phyloP scores from a whole-genome alignment of 1,284 basidiomycete genomes.

The Porogramme epimiltina region DNA sequence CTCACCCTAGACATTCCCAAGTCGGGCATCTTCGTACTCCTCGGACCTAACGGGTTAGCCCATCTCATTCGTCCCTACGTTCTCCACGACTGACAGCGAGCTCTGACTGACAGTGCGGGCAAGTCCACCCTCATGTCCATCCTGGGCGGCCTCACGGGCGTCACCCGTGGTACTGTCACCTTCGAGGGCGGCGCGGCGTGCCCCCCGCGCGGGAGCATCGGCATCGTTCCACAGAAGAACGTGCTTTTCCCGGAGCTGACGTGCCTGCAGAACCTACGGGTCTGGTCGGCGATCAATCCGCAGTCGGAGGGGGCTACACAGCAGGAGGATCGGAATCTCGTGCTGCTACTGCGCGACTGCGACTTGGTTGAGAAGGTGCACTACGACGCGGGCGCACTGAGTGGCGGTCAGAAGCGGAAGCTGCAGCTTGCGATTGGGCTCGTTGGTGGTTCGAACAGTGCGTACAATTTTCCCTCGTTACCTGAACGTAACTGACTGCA shows the following conservation, averaged over 20 bases:
- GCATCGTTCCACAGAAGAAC: constrained; percentile 83
- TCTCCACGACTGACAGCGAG: neutral
- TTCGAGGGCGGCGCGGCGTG: constrained; percentile 59
- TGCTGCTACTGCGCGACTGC: constrained; percentile 67
- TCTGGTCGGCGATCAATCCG: constrained; percentile 74
- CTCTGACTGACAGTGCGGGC: constrained; percentile 57
- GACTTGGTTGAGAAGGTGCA: constrained; percentile 71
- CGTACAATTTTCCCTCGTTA: constrained; percentile 3
- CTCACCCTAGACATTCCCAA: constrained; percentile 69
- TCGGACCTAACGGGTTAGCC: constrained; percentile 72
- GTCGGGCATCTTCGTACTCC: constrained; percentile 71
- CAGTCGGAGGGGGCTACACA: constrained; percentile 46
- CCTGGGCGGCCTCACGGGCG: constrained; percentile 61
- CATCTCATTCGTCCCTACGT: neutral
- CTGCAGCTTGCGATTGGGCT: constrained; percentile 79
- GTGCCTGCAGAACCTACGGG: constrained; percentile 69
- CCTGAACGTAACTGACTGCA: too few species aligned
- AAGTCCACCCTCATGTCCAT: constrained; percentile 77
- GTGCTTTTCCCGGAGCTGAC: constrained; percentile 79
- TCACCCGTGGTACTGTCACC: constrained; percentile 58
- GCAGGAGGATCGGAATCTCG: constrained; percentile 53
- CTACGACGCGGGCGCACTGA: constrained; percentile 64
- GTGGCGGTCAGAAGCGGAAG: constrained; percentile 83
- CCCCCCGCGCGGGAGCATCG: constrained; percentile 64
- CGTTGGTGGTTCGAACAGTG: constrained; percentile 72